Evolutionary conservation across 2,329 filamentous ascomycete species (phyloP).

Genomic region (Trichophyton mentagrophytes): DNA sequence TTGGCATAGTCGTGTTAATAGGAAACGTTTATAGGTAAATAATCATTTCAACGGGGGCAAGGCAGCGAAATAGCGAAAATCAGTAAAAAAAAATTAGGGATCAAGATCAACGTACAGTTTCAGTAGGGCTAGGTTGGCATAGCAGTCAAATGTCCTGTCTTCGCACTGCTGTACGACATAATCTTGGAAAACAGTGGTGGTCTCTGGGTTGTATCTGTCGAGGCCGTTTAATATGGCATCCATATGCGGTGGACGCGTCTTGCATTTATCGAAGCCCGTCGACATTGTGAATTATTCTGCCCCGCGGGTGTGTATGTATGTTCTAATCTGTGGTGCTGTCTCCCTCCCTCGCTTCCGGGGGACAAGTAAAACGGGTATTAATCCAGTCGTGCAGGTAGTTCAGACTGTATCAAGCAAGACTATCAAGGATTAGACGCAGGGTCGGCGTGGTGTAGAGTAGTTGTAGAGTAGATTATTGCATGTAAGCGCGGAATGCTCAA

Average conservation of each 20-base stretch:
- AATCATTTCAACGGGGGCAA: not conserved
- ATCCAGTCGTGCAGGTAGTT: too few species aligned
- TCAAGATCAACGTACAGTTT: constrained; percentile 60
- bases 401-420: too few species aligned
- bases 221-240: constrained; percentile 90
- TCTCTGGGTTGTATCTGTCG: constrained; percentile 97
- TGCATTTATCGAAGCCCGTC: constrained; percentile 65
- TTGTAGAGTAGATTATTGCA: too few species aligned
- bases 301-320: not conserved
- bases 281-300: constrained; percentile 4
- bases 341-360: not conserved
- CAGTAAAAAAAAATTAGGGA: not conserved
- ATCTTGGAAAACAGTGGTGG: constrained; percentile 80
- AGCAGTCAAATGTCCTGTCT: constrained; percentile 84
- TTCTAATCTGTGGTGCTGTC: not conserved
- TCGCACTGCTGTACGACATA: constrained; percentile 94
- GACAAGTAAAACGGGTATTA: not conserved
- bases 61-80: not conserved
- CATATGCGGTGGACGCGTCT: constrained; percentile 84
- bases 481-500: too few species aligned
- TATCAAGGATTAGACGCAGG: too few species aligned
- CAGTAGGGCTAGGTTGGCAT: constrained; percentile 87
- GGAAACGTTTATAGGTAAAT: constrained; percentile 56
- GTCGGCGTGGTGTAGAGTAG: too few species aligned
- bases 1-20: constrained; percentile 51